Evolutionary conservation across 331 rosid genomes (phyloP).

Genomic region (Acacia pycnantha): DNA sequence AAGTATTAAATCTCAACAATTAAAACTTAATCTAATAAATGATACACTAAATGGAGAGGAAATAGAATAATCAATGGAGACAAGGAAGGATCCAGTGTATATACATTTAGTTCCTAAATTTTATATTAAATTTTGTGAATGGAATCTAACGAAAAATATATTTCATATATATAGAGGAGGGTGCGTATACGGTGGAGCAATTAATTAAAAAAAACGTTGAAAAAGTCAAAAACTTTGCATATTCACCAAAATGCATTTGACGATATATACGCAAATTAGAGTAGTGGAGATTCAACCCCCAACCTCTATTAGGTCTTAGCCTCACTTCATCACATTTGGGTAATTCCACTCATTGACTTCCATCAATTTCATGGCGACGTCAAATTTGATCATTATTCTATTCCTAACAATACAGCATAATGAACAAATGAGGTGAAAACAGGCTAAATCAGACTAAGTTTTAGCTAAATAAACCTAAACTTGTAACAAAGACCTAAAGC

Average conservation of each 20-base stretch:
- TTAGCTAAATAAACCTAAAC: no score
- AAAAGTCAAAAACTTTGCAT: background rate
- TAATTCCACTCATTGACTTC: background rate
- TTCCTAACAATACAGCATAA: background rate
- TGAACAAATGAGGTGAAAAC: background rate
- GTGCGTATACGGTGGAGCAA: background rate
- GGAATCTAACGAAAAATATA: background rate
- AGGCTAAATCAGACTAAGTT: no score
- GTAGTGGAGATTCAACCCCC: background rate
- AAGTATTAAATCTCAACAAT: no score
- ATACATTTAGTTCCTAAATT: background rate
- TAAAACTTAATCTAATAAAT: no score
- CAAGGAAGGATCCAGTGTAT: no score
- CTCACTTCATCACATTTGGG: background rate
- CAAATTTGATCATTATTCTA: background rate
- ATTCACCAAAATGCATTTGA: background rate
- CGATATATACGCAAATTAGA: background rate
- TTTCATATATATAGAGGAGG: background rate
- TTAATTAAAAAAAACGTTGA: background rate
- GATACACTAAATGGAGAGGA: no score
- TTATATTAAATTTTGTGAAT: background rate
- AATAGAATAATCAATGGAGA: no score
- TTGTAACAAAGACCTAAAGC: no score
- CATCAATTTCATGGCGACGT: background rate
- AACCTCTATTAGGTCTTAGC: background rate